phyloP scores from a whole-genome alignment of 352 stramenopile genomes.

The Phytophthora lateralis region DNA sequence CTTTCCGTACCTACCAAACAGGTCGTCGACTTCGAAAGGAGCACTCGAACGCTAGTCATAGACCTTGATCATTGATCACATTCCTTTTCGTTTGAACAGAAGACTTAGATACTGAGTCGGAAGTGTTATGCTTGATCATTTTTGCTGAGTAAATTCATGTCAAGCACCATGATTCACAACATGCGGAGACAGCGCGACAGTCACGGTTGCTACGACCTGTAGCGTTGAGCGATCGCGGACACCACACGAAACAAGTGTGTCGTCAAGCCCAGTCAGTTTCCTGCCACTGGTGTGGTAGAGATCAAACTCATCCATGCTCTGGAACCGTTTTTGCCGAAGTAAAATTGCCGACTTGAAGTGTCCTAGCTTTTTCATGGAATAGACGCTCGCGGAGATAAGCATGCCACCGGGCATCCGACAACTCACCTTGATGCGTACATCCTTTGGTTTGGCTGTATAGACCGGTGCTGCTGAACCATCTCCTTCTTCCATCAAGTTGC shows the following conservation, averaged over 20 bases:
- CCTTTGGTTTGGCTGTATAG: slow-evolving; percentile 20
- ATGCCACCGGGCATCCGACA: slow-evolving; percentile 62
- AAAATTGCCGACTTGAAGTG: slow-evolving; percentile 59
- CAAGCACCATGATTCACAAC: not conserved
- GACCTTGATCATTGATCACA: slow-evolving; percentile 6
- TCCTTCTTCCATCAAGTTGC: slow-evolving; percentile 14
- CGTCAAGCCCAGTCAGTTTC: slow-evolving; percentile 42
- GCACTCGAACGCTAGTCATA: slow-evolving; percentile 16
- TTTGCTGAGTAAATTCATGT: not conserved
- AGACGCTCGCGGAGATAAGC: slow-evolving; percentile 47
- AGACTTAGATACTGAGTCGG: not conserved
- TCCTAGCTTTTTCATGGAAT: slow-evolving; percentile 48
- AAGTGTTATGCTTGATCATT: not conserved
- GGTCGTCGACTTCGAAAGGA: slow-evolving; percentile 17
- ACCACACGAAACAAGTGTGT: slow-evolving; percentile 39
- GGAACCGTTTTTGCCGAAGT: slow-evolving; percentile 47
- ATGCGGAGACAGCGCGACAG: slow-evolving; percentile 7
- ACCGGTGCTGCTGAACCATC: slow-evolving; percentile 1
- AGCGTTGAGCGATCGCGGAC: slow-evolving; percentile 50
- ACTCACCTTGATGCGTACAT: slow-evolving; percentile 47
- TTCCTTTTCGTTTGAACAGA: slow-evolving; percentile 12
- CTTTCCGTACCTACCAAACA: slow-evolving; percentile 10
- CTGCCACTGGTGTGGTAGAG: slow-evolving; percentile 48
- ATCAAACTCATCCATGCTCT: slow-evolving; percentile 57
- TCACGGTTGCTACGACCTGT: slow-evolving; percentile 41